These are phyloP conservation scores for Crithidia bombi DNA, from an alignment of 208 protist species.

Conservation along the genomic window DNA sequence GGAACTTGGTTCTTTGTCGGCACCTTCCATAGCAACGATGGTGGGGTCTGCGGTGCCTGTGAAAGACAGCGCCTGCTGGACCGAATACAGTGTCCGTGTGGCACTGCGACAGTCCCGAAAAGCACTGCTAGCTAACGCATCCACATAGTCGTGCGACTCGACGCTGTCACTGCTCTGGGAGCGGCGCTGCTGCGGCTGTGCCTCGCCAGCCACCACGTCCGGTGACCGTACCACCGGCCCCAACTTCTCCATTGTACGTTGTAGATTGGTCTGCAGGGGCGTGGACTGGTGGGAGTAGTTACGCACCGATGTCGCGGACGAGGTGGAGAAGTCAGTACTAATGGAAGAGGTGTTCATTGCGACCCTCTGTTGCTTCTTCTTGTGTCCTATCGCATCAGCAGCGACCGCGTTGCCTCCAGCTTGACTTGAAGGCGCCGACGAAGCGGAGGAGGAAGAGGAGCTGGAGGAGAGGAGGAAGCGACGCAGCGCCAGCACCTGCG, in stretches of 20 bases:
- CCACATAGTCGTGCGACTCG: slow-evolving; percentile 30
- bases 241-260: slow-evolving; percentile 13
- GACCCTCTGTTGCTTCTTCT: not conserved
- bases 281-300: slow-evolving; percentile 16
- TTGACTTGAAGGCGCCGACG: too few relatives aligned
- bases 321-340: not conserved
- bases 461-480: slow-evolving; percentile 17
- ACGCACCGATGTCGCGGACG: slow-evolving; percentile 8
- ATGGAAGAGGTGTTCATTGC: slow-evolving; percentile 5
- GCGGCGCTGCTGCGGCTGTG: not conserved
- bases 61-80: slow-evolving; percentile 10
- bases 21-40: not conserved
- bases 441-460: slow-evolving; percentile 5
- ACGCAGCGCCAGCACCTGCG: not conserved
- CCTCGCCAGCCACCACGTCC: not conserved
- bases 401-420: not conserved
- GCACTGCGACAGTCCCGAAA: slow-evolving; percentile 41
- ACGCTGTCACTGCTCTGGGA: slow-evolving; percentile 11
- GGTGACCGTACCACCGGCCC: not conserved
- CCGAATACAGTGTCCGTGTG: not conserved
- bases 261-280: not conserved
- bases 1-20: too few relatives aligned
- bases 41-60: not conserved
- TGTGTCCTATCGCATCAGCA: not conserved
- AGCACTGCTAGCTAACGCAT: slow-evolving; percentile 30